Base-by-base conservation (phyloP, 441 rosid genomes). In the Adansonia madagascariensis region DNA sequence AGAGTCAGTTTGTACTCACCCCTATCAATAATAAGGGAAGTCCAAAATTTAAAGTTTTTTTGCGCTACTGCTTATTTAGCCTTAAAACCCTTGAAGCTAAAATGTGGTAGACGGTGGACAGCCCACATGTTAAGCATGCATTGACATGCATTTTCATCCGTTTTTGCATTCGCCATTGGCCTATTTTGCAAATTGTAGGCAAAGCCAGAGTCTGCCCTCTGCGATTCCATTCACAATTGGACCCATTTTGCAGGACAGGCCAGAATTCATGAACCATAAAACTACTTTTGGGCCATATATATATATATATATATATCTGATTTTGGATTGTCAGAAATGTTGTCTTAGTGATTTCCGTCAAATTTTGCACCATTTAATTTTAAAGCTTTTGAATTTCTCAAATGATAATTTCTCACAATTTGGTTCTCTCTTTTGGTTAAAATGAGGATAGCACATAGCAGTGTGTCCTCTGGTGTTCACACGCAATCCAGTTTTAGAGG, bases 341-440 rank as follows among this genome's bases (percentile, higher is more conserved):
- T 44, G 39, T 66, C 57, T 39, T n/a, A 62, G 11, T 52, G 31
- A 52, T 72, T 63, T 52, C 60, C 10, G 57, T 17, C 24, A 27
- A 46, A 69, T 22, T 60, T 27, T 60, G 41, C 59, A 69, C 75
- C 53, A 47, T 71, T 20, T 8, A 20, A 49, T 59, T 71, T 20
- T 9, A 39, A 49, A 17, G 70, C 53, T 27, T 22, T 60, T 71
- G 14, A 35, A 4, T 47, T 74, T 9, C 9, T 8, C 35, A 61
- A 2, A 56, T 39, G 68, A 67, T 12, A 15, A 10, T 15, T 8
- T 66, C 15, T 57, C 11, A 20, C 18, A 11, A 7, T 15, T 3
- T 67, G 8, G 4, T 9, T 12, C 27, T 9, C 20, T 8, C 22
- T 52, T 71, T 31, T 27, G 24, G 53, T 17, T 52, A 53, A 35